phyloP scores from a whole-genome alignment of 2,329 filamentous ascomycete genomes.

The Trichothecium roseum region DNA sequence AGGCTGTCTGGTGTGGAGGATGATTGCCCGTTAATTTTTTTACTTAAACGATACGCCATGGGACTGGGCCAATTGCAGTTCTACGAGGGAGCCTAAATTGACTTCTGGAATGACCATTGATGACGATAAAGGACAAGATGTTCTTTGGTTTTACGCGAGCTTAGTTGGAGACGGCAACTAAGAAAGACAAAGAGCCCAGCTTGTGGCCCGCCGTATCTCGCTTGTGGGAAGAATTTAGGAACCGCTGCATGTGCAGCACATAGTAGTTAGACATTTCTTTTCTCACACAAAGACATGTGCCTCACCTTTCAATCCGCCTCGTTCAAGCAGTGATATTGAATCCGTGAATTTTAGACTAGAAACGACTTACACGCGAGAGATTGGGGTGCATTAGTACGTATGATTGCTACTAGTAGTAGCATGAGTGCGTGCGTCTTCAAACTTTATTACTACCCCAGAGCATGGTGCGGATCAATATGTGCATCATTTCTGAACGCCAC shows the following conservation, averaged over 20 bases:
- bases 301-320: no score
- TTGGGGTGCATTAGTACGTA: no score
- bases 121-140: slow-evolving; percentile 19
- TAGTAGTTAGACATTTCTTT: slow-evolving; percentile 1
- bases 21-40: slow-evolving; percentile 2
- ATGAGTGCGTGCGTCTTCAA: no score
- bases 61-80: slow-evolving; percentile 8
- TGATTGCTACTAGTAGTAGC: no score
- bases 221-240: slow-evolving; percentile 19
- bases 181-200: slow-evolving; percentile 3
- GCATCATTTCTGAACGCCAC: no score
- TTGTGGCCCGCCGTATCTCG: slow-evolving; percentile 18
- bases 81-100: slow-evolving; percentile 16
- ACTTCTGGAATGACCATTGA: slow-evolving; percentile 26
- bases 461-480: no score
- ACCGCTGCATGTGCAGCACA: slow-evolving; percentile 15
- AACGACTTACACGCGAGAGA: no score
- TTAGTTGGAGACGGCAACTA: slow-evolving; percentile 19
- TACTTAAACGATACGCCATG: slow-evolving; percentile 6
- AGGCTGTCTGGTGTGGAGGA: slow-evolving; percentile 14
- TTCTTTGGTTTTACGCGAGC: slow-evolving; percentile 22
- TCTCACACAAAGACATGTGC: no score
- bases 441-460: no score
- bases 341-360: no score
- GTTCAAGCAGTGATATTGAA: no score